Evolutionary conservation across 1,284 basidiomycete species (phyloP), one percentile per base, ranked within the genome.

Genomic region (Cryptococcus sp.): DNA sequence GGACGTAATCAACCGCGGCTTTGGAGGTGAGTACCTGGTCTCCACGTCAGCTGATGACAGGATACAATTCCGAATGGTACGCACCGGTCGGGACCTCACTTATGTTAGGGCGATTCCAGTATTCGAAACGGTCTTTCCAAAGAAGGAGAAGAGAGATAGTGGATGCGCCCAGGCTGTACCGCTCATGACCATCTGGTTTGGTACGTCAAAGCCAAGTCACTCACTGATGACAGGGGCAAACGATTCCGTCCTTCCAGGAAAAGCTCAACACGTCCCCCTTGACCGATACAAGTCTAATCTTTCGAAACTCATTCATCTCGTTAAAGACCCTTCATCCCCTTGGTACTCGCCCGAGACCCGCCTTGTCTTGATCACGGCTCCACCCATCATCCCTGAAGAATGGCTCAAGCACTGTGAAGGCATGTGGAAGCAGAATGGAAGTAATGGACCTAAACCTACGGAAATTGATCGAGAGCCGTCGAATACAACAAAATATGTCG

Each of bases 171-270:
- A 81, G 55, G 40, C 51, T 1, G 80, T 91, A 43, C 82, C 81
- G 45, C 73, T 93, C 19, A 77, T 93, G 55, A 83, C 82, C 11
- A 85, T 94, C 66, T 94, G 89, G 90, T 88, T 87, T 60, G 91
- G 90, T 47, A 52, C 51, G 62, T 69, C 37, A 44, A 43, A 54
- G 22, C 7, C 31, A 18, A 28, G 16, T 5, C 22, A 22, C 14
- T 21, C 18, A 28, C 7, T 31, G 19, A 21, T 37, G 18, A 7
- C n/a, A 73, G 72, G 73, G n/a, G 88, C 88, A 9, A 92, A 92
- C 72, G 91, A 91, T 67, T 80, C 88, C 16, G 80, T 80, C 60
- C 75, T 86, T 31, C 73, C 76, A 43, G 82, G 80, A 1, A 55
- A 64, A 7, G 55, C 67, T 19, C 73, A 78, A 55, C 61, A 74